A percentile compares a stretch with the other conserved stretches of the same genome.
phyloP scores from a whole-genome alignment of 1,284 basidiomycete genomes.

The Lignosus rhinocerotis region DNA sequence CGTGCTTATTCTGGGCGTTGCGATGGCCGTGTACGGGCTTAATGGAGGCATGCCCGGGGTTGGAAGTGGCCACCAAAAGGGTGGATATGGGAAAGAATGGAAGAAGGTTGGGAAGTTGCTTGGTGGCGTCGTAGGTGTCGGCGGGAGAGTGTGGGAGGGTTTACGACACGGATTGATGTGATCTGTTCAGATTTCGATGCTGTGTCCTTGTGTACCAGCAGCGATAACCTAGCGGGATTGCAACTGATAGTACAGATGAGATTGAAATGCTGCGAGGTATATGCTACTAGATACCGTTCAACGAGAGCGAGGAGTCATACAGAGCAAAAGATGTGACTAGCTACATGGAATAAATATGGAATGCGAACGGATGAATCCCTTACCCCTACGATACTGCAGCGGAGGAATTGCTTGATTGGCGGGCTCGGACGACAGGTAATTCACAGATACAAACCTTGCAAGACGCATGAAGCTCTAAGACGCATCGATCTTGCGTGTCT shows the following conservation, averaged over 20 bases:
- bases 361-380: too few relatives aligned
- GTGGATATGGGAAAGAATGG: constrained; percentile 33
- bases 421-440: too few relatives aligned
- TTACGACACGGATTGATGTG: constrained; percentile 12
- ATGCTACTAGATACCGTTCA: too few relatives aligned
- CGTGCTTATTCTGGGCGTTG: constrained; percentile 65
- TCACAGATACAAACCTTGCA: too few relatives aligned
- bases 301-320: too few relatives aligned
- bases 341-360: too few relatives aligned
- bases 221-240: background rate
- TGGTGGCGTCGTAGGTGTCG: constrained; percentile 30
- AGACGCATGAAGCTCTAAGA: too few relatives aligned
- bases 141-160: constrained; percentile 25
- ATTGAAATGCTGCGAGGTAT: too few relatives aligned
- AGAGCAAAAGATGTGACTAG: too few relatives aligned
- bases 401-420: too few relatives aligned
- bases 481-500: constrained; percentile 22
- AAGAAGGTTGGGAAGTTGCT: constrained; percentile 32
- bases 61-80: constrained; percentile 22
- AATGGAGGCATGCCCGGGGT: constrained; percentile 24
- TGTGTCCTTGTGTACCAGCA: background rate
- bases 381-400: too few relatives aligned
- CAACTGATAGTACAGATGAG: background rate
- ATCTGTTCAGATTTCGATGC: background rate
- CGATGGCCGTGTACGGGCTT: constrained; percentile 61